Conservation (phyloP, 148 eudicot species). For the Chenopodium berlandieri region DNA sequence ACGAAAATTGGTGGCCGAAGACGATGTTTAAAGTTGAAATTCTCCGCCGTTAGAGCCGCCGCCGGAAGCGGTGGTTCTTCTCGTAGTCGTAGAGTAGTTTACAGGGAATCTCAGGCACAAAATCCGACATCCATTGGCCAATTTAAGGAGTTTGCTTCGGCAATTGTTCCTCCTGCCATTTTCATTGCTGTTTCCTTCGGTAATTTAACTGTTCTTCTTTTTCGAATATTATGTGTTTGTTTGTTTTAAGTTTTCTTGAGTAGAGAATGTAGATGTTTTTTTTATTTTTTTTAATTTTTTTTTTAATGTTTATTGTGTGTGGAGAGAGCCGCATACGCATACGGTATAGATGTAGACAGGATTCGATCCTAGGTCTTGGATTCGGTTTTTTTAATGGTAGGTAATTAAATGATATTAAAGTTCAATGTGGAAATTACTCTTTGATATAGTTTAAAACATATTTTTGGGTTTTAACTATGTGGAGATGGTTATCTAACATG, state of each 20-base stretch:
- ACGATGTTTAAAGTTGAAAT: constrained; percentile 8
- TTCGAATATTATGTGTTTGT: neutral
- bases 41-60: constrained; percentile 36
- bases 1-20: neutral
- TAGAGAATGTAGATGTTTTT: too few relatives aligned
- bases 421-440: neutral
- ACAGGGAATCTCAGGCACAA: constrained; percentile 55
- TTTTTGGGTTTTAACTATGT: too few relatives aligned
- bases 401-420: too few relatives aligned
- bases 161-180: constrained; percentile 57
- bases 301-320: neutral
- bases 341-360: neutral
- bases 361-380: neutral
- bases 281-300: too few relatives aligned
- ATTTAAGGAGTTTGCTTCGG: constrained; percentile 48
- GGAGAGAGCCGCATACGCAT: too few relatives aligned
- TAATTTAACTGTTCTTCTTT: constrained; percentile 30
- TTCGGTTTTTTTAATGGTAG: too few relatives aligned
- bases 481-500: too few relatives aligned
- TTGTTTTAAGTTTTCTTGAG: neutral
- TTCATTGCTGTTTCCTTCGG: constrained; percentile 63
- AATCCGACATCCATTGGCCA: constrained; percentile 31
- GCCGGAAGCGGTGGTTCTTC: constrained; percentile 33
- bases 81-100: constrained; percentile 57
- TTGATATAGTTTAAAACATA: too few relatives aligned